Percentiles rank a stretch among this genome's conserved stretches.
phyloP scores from a whole-genome alignment of 2,329 filamentous ascomycete genomes.

The Colletotrichum liaoningense region DNA sequence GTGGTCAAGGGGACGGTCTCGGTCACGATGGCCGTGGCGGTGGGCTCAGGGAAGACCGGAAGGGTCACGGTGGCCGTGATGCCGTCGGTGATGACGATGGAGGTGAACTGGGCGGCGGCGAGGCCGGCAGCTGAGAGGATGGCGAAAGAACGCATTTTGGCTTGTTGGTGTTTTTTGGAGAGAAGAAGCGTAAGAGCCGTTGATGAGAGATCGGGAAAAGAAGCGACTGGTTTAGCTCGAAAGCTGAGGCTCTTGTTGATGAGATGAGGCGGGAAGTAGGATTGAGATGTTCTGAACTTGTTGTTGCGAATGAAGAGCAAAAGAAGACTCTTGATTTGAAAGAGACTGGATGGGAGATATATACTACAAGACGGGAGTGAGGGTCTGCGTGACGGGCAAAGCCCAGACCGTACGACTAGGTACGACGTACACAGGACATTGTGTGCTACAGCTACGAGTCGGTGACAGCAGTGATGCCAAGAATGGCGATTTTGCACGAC shows the following conservation, averaged over 20 bases:
- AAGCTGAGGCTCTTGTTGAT: slow-evolving; percentile 9
- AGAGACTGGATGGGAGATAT: slow-evolving; percentile 10
- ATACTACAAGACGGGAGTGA: slow-evolving; percentile 10
- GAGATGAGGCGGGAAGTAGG: not conserved
- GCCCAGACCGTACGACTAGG: slow-evolving; percentile 15
- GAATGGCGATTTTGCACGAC: slow-evolving; percentile 36
- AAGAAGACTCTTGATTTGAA: not conserved
- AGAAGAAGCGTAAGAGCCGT: not conserved
- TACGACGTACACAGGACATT: slow-evolving; percentile 8
- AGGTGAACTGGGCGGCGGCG: slow-evolving; percentile 38
- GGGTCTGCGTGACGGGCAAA: slow-evolving; percentile 15
- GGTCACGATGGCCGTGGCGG: slow-evolving; percentile 27
- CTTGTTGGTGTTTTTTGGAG: not conserved
- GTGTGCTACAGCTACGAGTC: slow-evolving; percentile 21
- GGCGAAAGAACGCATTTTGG: slow-evolving; percentile 41
- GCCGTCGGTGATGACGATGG: slow-evolving; percentile 37
- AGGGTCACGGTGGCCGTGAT: slow-evolving; percentile 37
- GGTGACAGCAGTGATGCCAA: slow-evolving; percentile 33
- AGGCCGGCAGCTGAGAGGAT: slow-evolving; percentile 35
- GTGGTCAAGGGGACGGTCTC: slow-evolving; percentile 33
- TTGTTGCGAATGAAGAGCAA: slow-evolving; percentile 3
- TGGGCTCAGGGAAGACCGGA: slow-evolving; percentile 37
- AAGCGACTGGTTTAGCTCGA: slow-evolving; percentile 21
- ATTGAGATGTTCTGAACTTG: not conserved
- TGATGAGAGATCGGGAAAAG: not conserved